A percentile compares a stretch with the other conserved stretches of the same genome.
Conservation (phyloP, 148 eudicot genomes). For the Pouteria glomerata region DNA sequence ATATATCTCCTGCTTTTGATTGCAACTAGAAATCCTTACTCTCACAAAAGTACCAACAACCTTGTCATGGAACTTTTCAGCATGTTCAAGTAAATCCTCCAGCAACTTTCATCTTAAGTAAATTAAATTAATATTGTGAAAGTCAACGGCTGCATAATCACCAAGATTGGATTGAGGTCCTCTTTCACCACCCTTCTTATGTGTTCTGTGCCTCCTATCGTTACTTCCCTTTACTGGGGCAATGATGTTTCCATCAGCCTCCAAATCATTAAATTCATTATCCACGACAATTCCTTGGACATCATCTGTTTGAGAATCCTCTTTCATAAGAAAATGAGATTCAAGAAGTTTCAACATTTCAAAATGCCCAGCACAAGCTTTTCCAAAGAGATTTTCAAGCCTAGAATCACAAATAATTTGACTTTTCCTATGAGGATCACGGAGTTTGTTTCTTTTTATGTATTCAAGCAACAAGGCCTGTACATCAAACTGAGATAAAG, state of each 20-base stretch:
- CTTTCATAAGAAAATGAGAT: constrained; percentile 73
- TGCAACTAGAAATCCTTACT: constrained; percentile 82
- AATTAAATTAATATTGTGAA: constrained; percentile 80
- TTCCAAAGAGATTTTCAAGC: constrained; percentile 81
- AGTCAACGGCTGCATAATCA: constrained; percentile 97
- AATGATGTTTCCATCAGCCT: constrained; percentile 59
- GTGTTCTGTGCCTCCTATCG: constrained; percentile 59
- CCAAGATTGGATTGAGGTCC: constrained; percentile 75
- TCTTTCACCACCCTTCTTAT: constrained; percentile 53
- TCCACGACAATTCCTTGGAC: constrained; percentile 72
- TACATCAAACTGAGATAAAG: constrained; percentile 79
- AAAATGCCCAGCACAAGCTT: constrained; percentile 92
- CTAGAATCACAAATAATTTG: constrained; percentile 89
- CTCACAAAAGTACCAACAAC: constrained; percentile 88
- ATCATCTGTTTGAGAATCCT: constrained; percentile 72
- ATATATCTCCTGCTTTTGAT: constrained; percentile 87
- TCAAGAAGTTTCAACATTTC: constrained; percentile 98
- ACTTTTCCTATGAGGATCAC: constrained; percentile 89
- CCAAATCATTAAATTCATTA: constrained; percentile 46
- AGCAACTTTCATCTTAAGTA: constrained; percentile 78
- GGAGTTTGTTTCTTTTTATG: constrained; percentile 85
- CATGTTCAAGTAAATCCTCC: constrained; percentile 79
- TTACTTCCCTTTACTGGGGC: constrained; percentile 38
- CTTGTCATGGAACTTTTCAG: constrained; percentile 62
- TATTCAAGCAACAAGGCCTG: constrained; percentile 85